phyloP scores from a whole-genome alignment of 2,329 filamentous ascomycete genomes.

The Nemania diffusa region DNA sequence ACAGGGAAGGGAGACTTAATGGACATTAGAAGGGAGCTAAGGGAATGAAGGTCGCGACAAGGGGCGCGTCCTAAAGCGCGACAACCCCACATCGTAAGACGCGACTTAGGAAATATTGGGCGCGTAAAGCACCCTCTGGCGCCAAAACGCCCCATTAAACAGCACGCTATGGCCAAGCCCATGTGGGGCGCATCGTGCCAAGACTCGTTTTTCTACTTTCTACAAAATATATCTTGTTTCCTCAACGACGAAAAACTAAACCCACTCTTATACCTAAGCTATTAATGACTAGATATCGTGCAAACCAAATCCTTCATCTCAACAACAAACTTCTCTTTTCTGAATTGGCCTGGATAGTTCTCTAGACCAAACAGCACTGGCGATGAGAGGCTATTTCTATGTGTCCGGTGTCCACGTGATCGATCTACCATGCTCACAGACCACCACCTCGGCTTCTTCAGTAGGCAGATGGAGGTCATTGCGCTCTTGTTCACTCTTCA shows the following conservation, averaged over 20 bases:
- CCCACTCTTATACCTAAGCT: neutral
- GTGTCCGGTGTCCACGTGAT: conserved; percentile 7
- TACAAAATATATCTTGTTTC: conserved; percentile 9
- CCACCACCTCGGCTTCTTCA: neutral
- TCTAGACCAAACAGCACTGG: too few species aligned
- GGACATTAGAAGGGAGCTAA: conserved; percentile 15
- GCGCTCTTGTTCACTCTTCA: neutral
- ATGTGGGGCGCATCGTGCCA: conserved; percentile 28
- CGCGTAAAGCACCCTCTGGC: conserved; percentile 31
- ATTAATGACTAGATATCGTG: neutral
- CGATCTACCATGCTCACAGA: neutral
- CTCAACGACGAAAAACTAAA: conserved; percentile 18
- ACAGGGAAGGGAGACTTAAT: neutral
- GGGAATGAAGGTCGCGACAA: conserved; percentile 22
- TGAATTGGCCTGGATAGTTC: neutral
- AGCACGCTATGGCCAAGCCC: neutral
- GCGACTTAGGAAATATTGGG: conserved; percentile 30
- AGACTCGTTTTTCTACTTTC: conserved; percentile 21
- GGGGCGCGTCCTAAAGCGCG: conserved; percentile 26
- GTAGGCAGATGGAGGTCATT: neutral
- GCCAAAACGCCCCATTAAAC: conserved; percentile 2
- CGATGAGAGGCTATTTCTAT: neutral
- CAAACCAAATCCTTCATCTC: neutral
- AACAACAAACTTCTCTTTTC: neutral
- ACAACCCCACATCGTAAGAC: conserved; percentile 26